Conservation (phyloP, 495 filamentous ascomycete genomes). For the Aspergillus mulundensis region DNA sequence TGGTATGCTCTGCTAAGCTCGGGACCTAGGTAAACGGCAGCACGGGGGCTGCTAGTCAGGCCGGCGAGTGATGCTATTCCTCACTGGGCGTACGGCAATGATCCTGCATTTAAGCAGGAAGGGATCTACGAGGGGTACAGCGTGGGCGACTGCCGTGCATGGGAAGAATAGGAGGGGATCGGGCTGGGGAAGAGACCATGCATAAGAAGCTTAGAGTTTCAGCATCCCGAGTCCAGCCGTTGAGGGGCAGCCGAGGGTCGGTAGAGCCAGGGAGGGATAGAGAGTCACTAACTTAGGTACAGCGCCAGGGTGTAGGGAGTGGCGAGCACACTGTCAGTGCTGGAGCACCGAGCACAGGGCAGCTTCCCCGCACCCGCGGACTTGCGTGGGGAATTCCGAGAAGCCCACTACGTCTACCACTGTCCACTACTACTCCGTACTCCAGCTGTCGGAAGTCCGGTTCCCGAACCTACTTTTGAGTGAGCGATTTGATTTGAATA, state of each 20-base stretch:
- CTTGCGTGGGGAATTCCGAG: neutral
- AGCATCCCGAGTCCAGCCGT: slow-evolving; percentile 2
- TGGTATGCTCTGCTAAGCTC: neutral
- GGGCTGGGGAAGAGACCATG: neutral
- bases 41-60: neutral
- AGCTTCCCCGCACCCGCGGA: slow-evolving; percentile 13
- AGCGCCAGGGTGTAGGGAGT: neutral
- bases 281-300: neutral
- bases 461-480: neutral
- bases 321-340: too few species aligned
- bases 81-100: neutral
- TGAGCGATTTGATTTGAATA: too few species aligned
- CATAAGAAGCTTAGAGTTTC: neutral
- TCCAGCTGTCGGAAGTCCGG: neutral
- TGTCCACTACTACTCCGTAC: neutral
- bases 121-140: neutral
- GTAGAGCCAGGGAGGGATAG: neutral
- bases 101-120: neutral
- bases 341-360: neutral
- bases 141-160: neutral
- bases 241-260: slow-evolving; percentile 6
- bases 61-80: neutral
- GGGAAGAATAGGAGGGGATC: neutral
- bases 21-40: neutral
- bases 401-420: too few species aligned